These are phyloP conservation scores for Miamiensis avidus DNA, from an alignment of 169 alveolate species.

Conservation along the genomic window DNA sequence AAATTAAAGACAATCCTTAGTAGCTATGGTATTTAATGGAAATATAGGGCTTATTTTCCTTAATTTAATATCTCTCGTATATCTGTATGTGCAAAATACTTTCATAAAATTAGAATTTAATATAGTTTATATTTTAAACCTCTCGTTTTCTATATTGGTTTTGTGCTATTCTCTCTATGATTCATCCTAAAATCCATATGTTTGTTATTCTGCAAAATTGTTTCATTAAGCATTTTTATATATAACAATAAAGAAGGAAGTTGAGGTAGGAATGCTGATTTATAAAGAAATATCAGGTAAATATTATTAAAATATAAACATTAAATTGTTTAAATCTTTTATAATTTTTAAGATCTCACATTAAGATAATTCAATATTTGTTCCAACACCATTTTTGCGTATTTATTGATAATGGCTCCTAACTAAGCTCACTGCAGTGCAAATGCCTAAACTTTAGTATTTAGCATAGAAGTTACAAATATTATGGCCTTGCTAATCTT, in stretches of 20 bases:
- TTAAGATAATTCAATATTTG: background rate
- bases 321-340: too few relatives aligned
- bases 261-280: background rate
- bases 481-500: background rate
- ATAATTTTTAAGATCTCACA: background rate
- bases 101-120: background rate
- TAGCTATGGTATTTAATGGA: background rate
- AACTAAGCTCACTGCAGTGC: background rate
- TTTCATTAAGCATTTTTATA: background rate
- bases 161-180: background rate
- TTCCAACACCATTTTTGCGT: background rate
- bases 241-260: background rate
- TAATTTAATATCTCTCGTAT: background rate
- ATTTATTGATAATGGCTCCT: background rate
- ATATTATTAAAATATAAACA: too few relatives aligned
- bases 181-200: background rate
- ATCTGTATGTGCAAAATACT: background rate
- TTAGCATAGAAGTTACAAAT: background rate
- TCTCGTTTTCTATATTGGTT: background rate
- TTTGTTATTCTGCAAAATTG: background rate
- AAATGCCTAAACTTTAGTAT: background rate
- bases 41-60: background rate
- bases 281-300: background rate
- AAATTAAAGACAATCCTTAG: background rate
- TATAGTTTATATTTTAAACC: background rate